Conservation (phyloP, 768 basidiomycete species). For the Leccinum obscurum region DNA sequence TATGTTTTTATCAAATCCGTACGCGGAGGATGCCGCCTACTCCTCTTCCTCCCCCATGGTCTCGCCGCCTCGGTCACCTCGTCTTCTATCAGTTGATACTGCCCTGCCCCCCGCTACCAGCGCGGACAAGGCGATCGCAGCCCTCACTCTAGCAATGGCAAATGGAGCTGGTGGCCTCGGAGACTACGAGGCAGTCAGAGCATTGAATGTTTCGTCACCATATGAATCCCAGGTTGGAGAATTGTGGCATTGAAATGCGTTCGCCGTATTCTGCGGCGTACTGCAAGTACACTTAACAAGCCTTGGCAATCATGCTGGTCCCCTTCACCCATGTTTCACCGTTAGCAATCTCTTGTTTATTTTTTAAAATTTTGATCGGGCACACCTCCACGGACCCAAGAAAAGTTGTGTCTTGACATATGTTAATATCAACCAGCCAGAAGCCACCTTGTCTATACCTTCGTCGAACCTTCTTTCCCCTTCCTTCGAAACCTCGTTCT, state of each 20-base stretch:
- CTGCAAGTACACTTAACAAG: conserved; percentile 5
- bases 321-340: conserved; percentile 4
- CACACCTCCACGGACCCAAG: conserved; percentile 21
- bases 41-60: conserved; percentile 11
- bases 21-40: conserved; percentile 5
- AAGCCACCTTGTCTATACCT: conserved; percentile 27
- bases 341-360: conserved; percentile 28
- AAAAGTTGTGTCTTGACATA: conserved; percentile 16
- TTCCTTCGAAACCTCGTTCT: conserved; percentile 5
- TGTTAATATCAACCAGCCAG: conserved; percentile 26
- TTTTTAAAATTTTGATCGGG: conserved; percentile 20
- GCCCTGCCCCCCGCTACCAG: conserved; percentile 38
- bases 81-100: conserved; percentile 3
- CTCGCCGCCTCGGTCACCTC: conserved; percentile 17
- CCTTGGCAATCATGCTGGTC: not conserved
- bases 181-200: conserved; percentile 53
- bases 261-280: not conserved
- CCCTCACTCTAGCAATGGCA: conserved; percentile 58
- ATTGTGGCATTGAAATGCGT: conserved; percentile 49
- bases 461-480: conserved; percentile 11
- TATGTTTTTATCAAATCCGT: conserved; percentile 6
- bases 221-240: conserved; percentile 56
- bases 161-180: conserved; percentile 61
- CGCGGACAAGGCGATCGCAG: conserved; percentile 61
- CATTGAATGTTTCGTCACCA: conserved; percentile 33